These are phyloP conservation scores for Dictyostelium capitatum DNA, from an alignment of 78 protist genomes.

Conservation along the genomic window DNA sequence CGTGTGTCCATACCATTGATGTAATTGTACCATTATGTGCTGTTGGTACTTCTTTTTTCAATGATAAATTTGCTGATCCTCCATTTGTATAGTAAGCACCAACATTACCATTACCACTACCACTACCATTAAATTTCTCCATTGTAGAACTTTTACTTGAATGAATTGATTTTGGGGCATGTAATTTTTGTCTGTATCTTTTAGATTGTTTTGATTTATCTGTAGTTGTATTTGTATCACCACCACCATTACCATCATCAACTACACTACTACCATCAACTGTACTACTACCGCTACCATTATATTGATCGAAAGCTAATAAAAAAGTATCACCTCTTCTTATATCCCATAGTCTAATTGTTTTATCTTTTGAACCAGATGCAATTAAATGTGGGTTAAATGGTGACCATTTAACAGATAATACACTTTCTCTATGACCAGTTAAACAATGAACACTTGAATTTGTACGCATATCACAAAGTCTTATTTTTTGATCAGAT, in stretches of 20 bases:
- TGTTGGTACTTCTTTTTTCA: conserved; percentile 38
- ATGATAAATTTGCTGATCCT: conserved; percentile 45
- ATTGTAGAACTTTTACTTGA: background rate
- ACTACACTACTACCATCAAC: background rate
- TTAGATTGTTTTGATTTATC: background rate
- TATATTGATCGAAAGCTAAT: conserved; percentile 63
- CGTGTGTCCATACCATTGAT: conserved; percentile 33
- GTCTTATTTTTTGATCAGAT: conserved; percentile 50
- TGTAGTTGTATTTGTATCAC: background rate
- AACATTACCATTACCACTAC: background rate
- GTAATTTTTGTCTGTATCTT: conserved; percentile 17
- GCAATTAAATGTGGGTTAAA: conserved; percentile 24
- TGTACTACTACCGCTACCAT: background rate
- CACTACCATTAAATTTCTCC: conserved; percentile 1
- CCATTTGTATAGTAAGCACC: background rate
- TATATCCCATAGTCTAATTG: conserved; percentile 70
- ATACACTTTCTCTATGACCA: conserved; percentile 53
- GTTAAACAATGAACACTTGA: conserved; percentile 58
- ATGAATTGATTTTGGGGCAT: background rate
- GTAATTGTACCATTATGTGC: conserved; percentile 74
- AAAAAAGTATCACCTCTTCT: conserved; percentile 59
- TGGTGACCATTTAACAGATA: conserved; percentile 57
- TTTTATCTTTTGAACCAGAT: conserved; percentile 68
- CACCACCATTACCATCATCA: background rate
- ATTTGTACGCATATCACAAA: conserved; percentile 54